These are phyloP conservation scores for Iodosphaeria phyllophila DNA, from an alignment of 2,329 filamentous ascomycete species.

Conservation along the genomic window DNA sequence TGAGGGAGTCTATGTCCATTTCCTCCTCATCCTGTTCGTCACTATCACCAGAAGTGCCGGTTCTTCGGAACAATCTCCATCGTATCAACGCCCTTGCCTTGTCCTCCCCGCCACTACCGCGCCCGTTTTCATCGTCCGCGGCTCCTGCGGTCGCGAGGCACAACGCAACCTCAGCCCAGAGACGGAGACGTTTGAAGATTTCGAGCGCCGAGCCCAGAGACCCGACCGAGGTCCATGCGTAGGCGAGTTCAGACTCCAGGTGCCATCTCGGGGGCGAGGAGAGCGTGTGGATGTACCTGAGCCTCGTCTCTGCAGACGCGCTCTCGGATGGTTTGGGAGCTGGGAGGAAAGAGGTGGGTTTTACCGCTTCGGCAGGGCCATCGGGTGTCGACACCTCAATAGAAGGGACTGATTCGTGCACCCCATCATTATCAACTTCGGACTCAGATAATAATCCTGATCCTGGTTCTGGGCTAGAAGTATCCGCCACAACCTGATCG, in stretches of 20 bases:
- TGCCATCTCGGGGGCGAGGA: constrained; percentile 82
- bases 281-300: constrained; percentile 71
- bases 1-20: constrained; percentile 37
- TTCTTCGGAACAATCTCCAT: constrained; percentile 58
- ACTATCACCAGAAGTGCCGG: constrained; percentile 13
- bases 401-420: constrained; percentile 18
- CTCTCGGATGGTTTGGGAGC: constrained; percentile 57
- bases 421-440: constrained; percentile 6
- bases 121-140: constrained; percentile 36
- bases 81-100: constrained; percentile 64
- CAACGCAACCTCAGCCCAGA: constrained; percentile 89
- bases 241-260: constrained; percentile 79
- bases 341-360: constrained; percentile 62
- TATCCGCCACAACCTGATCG: constrained; percentile 87
- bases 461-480: constrained; percentile 5
- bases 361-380: constrained; percentile 5
- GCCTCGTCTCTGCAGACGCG: constrained; percentile 55
- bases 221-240: constrained; percentile 79
- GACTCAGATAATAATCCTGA: too few relatives aligned
- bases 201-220: constrained; percentile 80
- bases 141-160: constrained; percentile 52
- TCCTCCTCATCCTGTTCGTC: constrained; percentile 18
- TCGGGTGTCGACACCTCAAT: constrained; percentile 25
- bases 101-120: constrained; percentile 46
- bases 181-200: constrained; percentile 81